Base-by-base conservation (phyloP, 768 basidiomycete genomes). In the Hypholoma sublateritium region DNA sequence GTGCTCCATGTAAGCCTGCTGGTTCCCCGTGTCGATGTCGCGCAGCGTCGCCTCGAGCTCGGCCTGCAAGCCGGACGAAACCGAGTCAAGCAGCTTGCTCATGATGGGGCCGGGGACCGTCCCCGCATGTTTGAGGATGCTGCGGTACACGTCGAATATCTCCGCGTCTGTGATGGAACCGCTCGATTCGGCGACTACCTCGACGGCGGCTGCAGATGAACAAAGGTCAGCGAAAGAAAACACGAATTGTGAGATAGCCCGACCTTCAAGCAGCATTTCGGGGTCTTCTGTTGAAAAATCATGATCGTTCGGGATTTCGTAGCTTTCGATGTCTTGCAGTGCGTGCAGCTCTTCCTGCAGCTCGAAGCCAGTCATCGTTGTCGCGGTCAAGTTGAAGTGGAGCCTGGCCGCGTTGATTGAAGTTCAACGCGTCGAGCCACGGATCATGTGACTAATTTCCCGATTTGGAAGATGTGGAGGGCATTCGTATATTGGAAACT, bases 71-170 rank as follows among this genome's bases (percentile, higher is more conserved):
- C 86, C 89, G 0, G 93, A 95, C 0, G 84, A 74, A 55, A 97
- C 80, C 3, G 91, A 88, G 72, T 98, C 96, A 45, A 98, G 80
- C 0, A 96, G 76, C 69, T 97, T 96, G 75, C 75, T 87, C 83
- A 96, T 88, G 47, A 86, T 74, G 0, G 79, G 63, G 21, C 84
- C 85, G 4, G 83, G 80, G 6, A 94, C 81, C 3, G 74, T 69
- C 43, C 84, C 80, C 0, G 87, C 79, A 60, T 86, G 74, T 73
- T 95, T 97, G 64, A 98, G 78, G 11, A 97, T 76, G 59, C 85
- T 88, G 47, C 92, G 80, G 65, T 91, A 89, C 13, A 88, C 83
- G 62, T 95, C 94, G 58, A 96, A 93, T 24, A 89, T 81, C 14
- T 85, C 78, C 2, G 74, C 73, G 24, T 91, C 82, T 0, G 77